Evolutionary conservation across 2,329 filamentous ascomycete species (phyloP).

Genomic region (Hypoxylon sp.): DNA sequence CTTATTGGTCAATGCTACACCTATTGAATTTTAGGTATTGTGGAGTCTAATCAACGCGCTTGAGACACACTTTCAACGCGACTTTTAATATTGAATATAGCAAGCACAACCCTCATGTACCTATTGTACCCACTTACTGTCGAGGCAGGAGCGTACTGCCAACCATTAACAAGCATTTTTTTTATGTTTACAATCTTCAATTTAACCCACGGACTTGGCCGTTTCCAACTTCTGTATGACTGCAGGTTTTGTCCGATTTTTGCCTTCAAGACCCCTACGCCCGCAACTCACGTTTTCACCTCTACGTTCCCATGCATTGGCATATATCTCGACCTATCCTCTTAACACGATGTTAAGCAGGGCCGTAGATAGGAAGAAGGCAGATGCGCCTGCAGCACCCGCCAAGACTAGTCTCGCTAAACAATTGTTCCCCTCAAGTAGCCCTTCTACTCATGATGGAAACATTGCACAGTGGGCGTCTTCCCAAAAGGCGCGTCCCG

Average conservation of each 20-base stretch:
- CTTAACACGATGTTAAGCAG: conserved; percentile 50
- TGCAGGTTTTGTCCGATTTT: conserved; percentile 37
- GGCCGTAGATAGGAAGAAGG: conserved; percentile 56
- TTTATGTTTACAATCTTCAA: conserved; percentile 1
- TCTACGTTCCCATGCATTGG: conserved; percentile 39
- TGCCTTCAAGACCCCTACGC: conserved; percentile 47
- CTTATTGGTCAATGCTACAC: conserved; percentile 1
- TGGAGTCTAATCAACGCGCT: conserved; percentile 34
- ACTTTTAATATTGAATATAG: conserved; percentile 32
- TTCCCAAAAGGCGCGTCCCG: conserved; percentile 62
- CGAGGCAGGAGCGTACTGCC: conserved; percentile 17
- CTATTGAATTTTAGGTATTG: conserved; percentile 20
- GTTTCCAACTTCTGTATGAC: conserved; percentile 46
- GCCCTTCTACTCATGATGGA: conserved; percentile 61
- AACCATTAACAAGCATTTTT: conserved; percentile 11
- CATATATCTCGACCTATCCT: conserved; percentile 17
- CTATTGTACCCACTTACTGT: conserved; percentile 9
- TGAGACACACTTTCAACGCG: conserved; percentile 19
- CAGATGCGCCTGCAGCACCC: conserved; percentile 55
- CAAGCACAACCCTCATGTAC: not conserved
- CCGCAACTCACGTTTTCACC: conserved; percentile 25
- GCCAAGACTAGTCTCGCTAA: conserved; percentile 60
- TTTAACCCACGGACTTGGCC: not conserved
- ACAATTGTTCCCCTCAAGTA: conserved; percentile 72
- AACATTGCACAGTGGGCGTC: conserved; percentile 65